These are phyloP conservation scores for Cylindrotheca closterium DNA, from an alignment of 108 stramenopile genomes.

Conservation along the genomic window DNA sequence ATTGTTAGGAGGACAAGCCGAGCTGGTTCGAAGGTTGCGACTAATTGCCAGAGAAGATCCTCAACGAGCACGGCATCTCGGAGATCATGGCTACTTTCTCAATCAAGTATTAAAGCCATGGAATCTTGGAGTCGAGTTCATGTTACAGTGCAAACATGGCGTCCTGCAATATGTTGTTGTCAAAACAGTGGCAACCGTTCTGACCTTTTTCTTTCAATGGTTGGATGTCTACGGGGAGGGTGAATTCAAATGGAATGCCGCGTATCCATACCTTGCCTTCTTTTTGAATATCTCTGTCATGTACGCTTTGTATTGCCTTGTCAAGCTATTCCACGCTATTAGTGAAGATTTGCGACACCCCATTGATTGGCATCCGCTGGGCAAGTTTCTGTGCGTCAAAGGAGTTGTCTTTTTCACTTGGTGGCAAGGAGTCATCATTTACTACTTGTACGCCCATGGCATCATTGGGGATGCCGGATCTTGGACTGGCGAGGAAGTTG, in stretches of 20 bases:
- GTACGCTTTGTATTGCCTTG: slow-evolving; percentile 93
- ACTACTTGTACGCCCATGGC: slow-evolving; percentile 66
- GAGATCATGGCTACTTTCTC: slow-evolving; percentile 50
- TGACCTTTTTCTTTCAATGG: slow-evolving; percentile 70
- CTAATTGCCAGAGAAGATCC: slow-evolving; percentile 41
- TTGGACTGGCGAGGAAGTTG: slow-evolving; percentile 88
- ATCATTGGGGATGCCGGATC: slow-evolving; percentile 73
- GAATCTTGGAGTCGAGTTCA: slow-evolving; percentile 83
- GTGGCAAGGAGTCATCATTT: slow-evolving; percentile 93
- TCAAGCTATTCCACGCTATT: slow-evolving; percentile 88
- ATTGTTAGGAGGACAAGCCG: slow-evolving; percentile 86
- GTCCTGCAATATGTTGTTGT: slow-evolving; percentile 95
- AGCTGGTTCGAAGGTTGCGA: slow-evolving; percentile 56
- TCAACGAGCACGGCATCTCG: slow-evolving; percentile 31
- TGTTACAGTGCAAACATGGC: slow-evolving; percentile 86
- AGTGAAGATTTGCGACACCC: slow-evolving; percentile 74
- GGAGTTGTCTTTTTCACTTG: slow-evolving; percentile 97
- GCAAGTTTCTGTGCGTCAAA: slow-evolving; percentile 97
- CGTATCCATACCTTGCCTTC: slow-evolving; percentile 79
- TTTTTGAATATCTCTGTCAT: slow-evolving; percentile 81
- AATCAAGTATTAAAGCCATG: slow-evolving; percentile 60
- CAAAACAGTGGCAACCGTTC: slow-evolving; percentile 69
- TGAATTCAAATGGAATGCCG: slow-evolving; percentile 55
- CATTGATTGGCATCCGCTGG: slow-evolving; percentile 86
- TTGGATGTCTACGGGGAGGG: slow-evolving; percentile 84